Percentiles rank a stretch among this genome's conserved stretches.
Conservation (phyloP, 331 rosid genomes). For the Erythrophleum ivorense region DNA sequence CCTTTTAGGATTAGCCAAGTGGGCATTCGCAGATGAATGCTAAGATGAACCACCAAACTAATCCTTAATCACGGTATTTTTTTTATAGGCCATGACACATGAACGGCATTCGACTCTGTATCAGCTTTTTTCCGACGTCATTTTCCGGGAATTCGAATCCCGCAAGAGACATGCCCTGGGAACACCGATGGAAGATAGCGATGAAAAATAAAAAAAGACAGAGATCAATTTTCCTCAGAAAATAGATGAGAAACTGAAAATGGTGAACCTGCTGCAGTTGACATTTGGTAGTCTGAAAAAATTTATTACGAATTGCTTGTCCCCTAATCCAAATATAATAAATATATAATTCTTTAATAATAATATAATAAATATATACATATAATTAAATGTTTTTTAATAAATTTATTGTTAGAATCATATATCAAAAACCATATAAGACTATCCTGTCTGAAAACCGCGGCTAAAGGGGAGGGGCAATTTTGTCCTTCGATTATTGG, state of each 20-base stretch:
- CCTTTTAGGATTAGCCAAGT: conserved; percentile 10
- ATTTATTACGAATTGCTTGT: no score
- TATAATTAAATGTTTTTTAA: no score
- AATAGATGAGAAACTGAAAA: not conserved
- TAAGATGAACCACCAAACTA: conserved; percentile 8
- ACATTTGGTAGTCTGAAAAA: not conserved
- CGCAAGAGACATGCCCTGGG: not conserved
- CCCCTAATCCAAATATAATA: no score
- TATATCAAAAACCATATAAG: no score
- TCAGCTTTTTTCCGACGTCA: not conserved
- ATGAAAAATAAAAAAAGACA: not conserved
- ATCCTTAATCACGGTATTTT: not conserved
- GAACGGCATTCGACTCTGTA: not conserved
- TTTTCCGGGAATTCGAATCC: not conserved
- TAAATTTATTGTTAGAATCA: no score
- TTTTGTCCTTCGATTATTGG: not conserved
- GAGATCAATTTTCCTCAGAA: not conserved
- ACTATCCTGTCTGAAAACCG: not conserved
- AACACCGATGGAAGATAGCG: not conserved
- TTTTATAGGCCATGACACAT: not conserved
- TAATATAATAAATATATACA: no score
- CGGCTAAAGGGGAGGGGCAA: not conserved
- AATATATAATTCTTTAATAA: no score
- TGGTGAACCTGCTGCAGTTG: not conserved
- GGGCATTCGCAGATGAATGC: not conserved